Base-by-base conservation (phyloP, 2,329 filamentous ascomycete species). In the Fusarium sp. region DNA sequence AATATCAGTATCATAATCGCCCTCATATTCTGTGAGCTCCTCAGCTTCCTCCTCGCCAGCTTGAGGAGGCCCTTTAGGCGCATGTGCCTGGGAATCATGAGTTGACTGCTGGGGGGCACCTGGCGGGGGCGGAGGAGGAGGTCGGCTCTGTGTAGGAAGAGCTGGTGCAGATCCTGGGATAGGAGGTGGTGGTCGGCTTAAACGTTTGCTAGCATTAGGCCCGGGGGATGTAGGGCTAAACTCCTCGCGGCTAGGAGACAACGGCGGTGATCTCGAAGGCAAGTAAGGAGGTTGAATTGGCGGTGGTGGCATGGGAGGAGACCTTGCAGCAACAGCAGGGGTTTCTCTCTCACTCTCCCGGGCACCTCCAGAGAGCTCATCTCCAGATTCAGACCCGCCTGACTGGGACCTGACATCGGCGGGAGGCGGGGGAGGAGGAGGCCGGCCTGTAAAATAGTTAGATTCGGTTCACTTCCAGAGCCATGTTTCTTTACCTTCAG, bases 1-100 rank as follows among this genome's bases (percentile, higher is more conserved):
- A 72, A 98, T 98, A 73, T 98, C 95, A 7, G 95, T 98, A 69
- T 98, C 95, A 73, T 98, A 98, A 72, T 98, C 95, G 7, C 94
- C 95, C 72, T 99, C 95, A 71, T 98, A 98, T 71, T 97, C 94
- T 0, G 92, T 96, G 31, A 92, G 84, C 70, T 96, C 93, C 56
- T 90, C 92, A 23, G 87, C 88, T 13, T 89, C 88, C 29, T 87
- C 87, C 29, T 90, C 88, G 21, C 78, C 83, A 58, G 79, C 79
- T 53, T 78, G 75, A 9, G 70, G 66, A 10, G 76, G 76, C 59
- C 81, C 71, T 50, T 76, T 66, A 21, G 82, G 77, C 11, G 80
- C 77, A 10, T 77, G 67, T 2, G 73, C 67, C 43, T 78, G 78
- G 49, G 79, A 81, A 64, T 89, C 85, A 43, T 79, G 77, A 2